Evolutionary conservation across 345 rosid genomes (phyloP), one percentile per base, ranked within the genome.

Genomic region (Brassica rapa): DNA sequence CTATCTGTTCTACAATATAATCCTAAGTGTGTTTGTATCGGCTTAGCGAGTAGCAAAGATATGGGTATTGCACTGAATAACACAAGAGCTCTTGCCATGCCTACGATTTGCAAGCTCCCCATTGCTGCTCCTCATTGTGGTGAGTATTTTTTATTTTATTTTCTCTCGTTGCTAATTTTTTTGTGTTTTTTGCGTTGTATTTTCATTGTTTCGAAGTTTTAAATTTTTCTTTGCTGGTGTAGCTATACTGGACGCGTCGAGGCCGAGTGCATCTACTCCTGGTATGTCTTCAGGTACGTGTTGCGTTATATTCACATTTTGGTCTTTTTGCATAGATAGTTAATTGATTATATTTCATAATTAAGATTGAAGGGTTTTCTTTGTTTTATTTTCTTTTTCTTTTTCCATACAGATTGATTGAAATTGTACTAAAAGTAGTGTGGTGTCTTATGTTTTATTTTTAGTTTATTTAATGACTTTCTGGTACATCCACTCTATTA

Each of bases 1-100:
- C 29, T 82, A 43, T 25, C 80, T 0, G 84, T 87, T 57, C 2
- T 86, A 2, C 14, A 71, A 3, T 60, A 15, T 3, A 77, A 83
- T 37, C 63, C 76, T 3, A 16, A 77, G 1, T 88, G 92, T 30
- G 24, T 87, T 61, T 88, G 90, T 39, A 66, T 51, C 3, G 90
- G 86, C 4, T 29, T 84, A 3, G 76, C 25, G 7, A 77, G 63
- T 32, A 72, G 80, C 1, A 55, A 19, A 5, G 27, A 53, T 0
- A 51, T 87, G 82, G 88, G 94, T 0, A 6, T 84, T 15, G 15
- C 29, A 2, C 4, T 90, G 59, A 83, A 90, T 57, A 53, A 60
- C 43, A 83, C 86, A 1, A 84, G 75, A 69, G 86, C 86, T n/a
- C 12, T 25, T 9, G 8, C 56, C 3, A 60, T 84, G 5, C 84